These are phyloP conservation scores for Colletotrichum coccodes DNA, from an alignment of 2,329 filamentous ascomycete species.

Conservation along the genomic window DNA sequence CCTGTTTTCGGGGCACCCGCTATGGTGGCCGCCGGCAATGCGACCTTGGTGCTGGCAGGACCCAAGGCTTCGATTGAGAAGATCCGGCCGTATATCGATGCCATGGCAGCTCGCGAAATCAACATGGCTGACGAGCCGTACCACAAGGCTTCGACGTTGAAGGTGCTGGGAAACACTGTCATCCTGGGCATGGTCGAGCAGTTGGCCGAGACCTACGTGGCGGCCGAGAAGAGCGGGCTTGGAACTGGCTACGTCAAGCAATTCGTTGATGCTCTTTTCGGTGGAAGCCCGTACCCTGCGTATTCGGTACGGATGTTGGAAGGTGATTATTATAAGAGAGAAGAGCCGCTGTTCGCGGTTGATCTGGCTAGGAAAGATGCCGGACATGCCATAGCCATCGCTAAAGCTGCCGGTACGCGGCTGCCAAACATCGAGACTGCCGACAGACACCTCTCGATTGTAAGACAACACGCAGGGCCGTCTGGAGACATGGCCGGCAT, in stretches of 20 bases:
- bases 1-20: slow-evolving; percentile 78
- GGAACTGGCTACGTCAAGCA: slow-evolving; percentile 76
- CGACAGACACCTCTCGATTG: slow-evolving; percentile 73
- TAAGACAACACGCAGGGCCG: slow-evolving; percentile 75
- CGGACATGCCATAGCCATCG: slow-evolving; percentile 76
- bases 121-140: slow-evolving; percentile 77
- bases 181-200: slow-evolving; percentile 85
- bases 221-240: slow-evolving; percentile 84
- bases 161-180: slow-evolving; percentile 89
- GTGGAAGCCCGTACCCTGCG: slow-evolving; percentile 73
- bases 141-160: slow-evolving; percentile 76
- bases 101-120: slow-evolving; percentile 77
- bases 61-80: slow-evolving; percentile 67
- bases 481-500: slow-evolving; percentile 84
- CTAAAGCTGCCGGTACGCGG: slow-evolving; percentile 67
- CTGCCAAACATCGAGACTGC: slow-evolving; percentile 74
- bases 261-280: slow-evolving; percentile 79
- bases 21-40: slow-evolving; percentile 75
- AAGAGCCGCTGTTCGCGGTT: slow-evolving; percentile 84
- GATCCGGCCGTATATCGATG: slow-evolving; percentile 76
- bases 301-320: slow-evolving; percentile 80
- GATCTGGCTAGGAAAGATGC: slow-evolving; percentile 87
- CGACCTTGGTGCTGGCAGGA: slow-evolving; percentile 80
- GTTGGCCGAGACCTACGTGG: slow-evolving; percentile 79
- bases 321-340: slow-evolving; percentile 80